Conservation (phyloP, 208 protist species). For the Trichomonas vaginalis region DNA sequence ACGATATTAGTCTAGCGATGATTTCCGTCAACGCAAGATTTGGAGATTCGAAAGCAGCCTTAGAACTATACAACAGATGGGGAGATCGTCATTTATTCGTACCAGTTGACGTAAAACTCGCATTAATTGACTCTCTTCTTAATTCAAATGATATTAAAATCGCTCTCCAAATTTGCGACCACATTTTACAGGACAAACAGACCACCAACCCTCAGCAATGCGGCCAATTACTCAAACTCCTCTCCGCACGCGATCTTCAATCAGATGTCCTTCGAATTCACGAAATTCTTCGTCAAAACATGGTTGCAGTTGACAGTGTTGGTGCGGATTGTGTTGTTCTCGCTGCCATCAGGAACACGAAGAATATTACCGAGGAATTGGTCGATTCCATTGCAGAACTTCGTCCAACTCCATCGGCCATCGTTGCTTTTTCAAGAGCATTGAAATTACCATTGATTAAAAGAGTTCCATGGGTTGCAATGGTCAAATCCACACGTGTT, state of each 20-base stretch:
- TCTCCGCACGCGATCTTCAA: neutral
- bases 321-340: neutral
- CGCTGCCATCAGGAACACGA: neutral
- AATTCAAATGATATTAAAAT: neutral
- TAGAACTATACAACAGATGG: neutral
- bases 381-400: neutral
- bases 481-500: neutral
- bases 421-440: neutral
- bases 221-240: neutral
- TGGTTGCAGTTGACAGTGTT: neutral
- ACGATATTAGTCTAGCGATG: neutral
- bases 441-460: neutral
- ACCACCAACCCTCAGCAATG: neutral
- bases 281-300: neutral
- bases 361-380: neutral
- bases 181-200: neutral
- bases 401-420: neutral
- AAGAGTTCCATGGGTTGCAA: neutral
- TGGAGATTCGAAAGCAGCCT: neutral
- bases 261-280: neutral
- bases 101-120: neutral
- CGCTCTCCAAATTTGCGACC: neutral
- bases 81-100: neutral
- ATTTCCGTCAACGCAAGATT: neutral
- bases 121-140: neutral